A percentile compares a stretch with the other conserved stretches of the same genome.
Conservation (phyloP, 2,329 filamentous ascomycete species). For the Diaporthe helianthi region DNA sequence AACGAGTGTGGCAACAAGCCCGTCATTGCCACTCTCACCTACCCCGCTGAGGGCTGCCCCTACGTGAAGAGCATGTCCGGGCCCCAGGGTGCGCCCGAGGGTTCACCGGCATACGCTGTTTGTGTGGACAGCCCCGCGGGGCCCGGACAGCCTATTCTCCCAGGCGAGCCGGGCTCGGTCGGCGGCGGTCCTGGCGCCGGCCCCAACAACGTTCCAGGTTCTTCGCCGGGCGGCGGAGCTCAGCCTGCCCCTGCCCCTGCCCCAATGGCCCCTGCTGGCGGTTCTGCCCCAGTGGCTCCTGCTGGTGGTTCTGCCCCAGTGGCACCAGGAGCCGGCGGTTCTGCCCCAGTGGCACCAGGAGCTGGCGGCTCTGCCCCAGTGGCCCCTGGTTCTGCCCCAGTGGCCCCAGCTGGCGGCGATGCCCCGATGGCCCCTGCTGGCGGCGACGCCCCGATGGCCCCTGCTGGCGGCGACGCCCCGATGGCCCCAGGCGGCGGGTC, state of each 20-base stretch:
- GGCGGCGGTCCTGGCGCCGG: too few relatives aligned
- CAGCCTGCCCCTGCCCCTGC: neutral
- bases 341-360: neutral
- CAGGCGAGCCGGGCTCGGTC: neutral
- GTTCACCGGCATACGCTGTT: slow-evolving; percentile 18
- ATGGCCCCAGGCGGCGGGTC: too few relatives aligned
- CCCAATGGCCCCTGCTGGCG: neutral
- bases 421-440: neutral
- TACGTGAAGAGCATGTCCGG: slow-evolving; percentile 20
- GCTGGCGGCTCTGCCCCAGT: neutral
- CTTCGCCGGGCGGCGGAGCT: too few relatives aligned
- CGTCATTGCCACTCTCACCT: slow-evolving; percentile 17
- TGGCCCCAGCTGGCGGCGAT: neutral
- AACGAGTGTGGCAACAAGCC: slow-evolving; percentile 11
- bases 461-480: neutral
- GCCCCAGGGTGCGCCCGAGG: slow-evolving; percentile 2
- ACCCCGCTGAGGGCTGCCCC: slow-evolving; percentile 16
- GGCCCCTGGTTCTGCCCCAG: neutral
- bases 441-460: neutral
- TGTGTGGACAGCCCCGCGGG: neutral
- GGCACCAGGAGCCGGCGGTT: too few relatives aligned
- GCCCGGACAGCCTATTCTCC: neutral
- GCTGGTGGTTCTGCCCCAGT: neutral
- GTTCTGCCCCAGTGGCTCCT: neutral
- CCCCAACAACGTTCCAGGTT: too few relatives aligned